phyloP scores from a whole-genome alignment of 495 filamentous ascomycete genomes.

The Penicillium pulvis region DNA sequence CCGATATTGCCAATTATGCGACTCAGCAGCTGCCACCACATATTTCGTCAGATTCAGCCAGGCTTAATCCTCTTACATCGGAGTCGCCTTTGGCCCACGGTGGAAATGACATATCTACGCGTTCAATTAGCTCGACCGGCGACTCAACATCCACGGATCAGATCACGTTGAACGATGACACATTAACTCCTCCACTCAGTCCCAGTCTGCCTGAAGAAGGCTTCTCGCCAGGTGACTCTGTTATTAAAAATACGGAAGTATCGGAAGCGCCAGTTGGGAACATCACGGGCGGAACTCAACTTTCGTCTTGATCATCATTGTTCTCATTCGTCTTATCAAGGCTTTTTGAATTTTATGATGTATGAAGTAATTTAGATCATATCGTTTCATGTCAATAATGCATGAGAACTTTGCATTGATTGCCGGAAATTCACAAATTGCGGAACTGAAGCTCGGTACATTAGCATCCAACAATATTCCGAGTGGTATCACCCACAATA shows the following conservation, averaged over 20 bases:
- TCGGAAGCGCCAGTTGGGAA: background rate
- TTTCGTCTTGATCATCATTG: background rate
- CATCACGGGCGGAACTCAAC: background rate
- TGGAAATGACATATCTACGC: background rate
- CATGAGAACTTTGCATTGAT: too few relatives aligned
- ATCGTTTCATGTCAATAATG: too few relatives aligned
- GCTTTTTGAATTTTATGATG: too few relatives aligned
- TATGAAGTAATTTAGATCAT: too few relatives aligned
- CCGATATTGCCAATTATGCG: background rate
- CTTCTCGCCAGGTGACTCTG: background rate
- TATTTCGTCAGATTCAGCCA: background rate
- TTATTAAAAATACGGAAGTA: background rate
- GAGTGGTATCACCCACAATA: too few relatives aligned
- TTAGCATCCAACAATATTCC: too few relatives aligned
- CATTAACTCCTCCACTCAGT: background rate
- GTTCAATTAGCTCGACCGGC: background rate
- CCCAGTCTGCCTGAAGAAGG: background rate
- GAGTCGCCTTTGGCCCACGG: background rate
- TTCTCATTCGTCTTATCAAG: background rate
- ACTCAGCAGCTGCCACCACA: background rate
- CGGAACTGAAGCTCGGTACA: too few relatives aligned
- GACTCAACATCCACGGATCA: background rate
- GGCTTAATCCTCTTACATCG: background rate
- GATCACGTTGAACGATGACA: background rate
- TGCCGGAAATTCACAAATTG: too few relatives aligned